Base-by-base conservation (phyloP, 768 basidiomycete genomes). In the Brasilioporus rufonigricans region DNA sequence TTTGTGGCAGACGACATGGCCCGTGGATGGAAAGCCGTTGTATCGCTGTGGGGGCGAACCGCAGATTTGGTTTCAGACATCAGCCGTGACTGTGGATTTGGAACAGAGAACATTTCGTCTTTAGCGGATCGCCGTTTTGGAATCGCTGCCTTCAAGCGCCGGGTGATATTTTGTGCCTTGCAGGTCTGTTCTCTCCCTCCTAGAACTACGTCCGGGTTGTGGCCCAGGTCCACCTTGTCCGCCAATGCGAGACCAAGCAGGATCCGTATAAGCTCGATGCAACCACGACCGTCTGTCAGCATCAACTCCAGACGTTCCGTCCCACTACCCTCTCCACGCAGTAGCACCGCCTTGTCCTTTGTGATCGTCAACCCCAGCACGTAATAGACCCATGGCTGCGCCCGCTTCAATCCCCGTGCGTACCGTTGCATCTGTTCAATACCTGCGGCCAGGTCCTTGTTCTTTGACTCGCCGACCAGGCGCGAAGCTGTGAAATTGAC, bases 171-270 rank as follows among this genome's bases (percentile, higher is more conserved):
- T 1, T 2, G 3, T 2, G 31, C 45, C 13, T 13, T 38, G 43
- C 48, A 50, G 1, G 21, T 5, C 16, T 10, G 43, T 24, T 14
- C 14, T 14, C 19, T 26, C 12, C 21, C 12, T 24, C 24, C 27
- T 0, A 55, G 21, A 35, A 3, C 35, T 9, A 55, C 54, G 10
- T 39, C 40, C 2, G 61, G 54, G 19, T 40, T 41, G 2, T 52
- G 50, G 7, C 60, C 59, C 16, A 65, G 16, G 16, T 61, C 54
- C 0, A 56, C 49, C 1, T 29, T 3, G 14, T 53, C 32, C 6
- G 55, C 56, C 21, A 59, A 39, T 7, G 53, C 50, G 8, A 63
- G 55, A 11, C 61, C 62, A 16, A 62, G 55, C 36, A 63, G n/a
- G 31, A 7, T 19, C 5, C 26, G 57, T 3, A 62, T 50, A 16